Evolutionary conservation across 164 flowering plant species (phyloP).

Genomic region (Umbellularia californica): DNA sequence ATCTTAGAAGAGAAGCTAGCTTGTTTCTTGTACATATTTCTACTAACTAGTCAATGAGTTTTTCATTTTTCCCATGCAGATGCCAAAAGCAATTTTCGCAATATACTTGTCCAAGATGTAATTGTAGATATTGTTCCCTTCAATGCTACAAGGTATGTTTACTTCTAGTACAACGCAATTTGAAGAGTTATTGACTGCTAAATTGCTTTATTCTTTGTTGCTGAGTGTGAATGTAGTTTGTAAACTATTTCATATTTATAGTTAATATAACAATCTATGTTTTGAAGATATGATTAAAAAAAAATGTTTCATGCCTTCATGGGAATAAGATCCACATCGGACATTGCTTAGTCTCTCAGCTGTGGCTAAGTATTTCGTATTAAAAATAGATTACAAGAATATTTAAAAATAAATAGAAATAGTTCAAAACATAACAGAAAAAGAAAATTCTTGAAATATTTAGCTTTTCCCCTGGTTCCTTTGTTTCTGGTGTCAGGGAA

Average conservation of each 20-base stretch:
- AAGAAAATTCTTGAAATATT: no score
- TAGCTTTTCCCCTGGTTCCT: neutral
- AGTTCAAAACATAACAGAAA: no score
- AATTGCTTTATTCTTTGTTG: neutral
- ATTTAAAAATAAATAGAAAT: no score
- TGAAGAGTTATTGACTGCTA: neutral
- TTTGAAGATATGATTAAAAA: no score
- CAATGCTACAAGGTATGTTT: conserved; percentile 76
- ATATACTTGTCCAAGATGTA: conserved; percentile 90
- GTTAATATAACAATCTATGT: neutral
- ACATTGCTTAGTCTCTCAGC: neutral
- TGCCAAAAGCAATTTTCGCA: conserved; percentile 96
- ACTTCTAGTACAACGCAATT: neutral
- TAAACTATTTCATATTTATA: neutral
- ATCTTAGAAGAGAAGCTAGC: neutral
- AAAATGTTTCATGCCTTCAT: neutral
- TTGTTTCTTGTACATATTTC: neutral
- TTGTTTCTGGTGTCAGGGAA: no score
- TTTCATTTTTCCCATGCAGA: conserved; percentile 29
- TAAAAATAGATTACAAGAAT: no score
- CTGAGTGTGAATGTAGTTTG: neutral
- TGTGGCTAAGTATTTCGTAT: neutral
- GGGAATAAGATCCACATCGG: neutral
- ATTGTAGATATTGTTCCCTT: conserved; percentile 87
- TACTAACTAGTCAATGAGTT: neutral